These are phyloP conservation scores for Heterobasidion parviporum DNA, from an alignment of 1,284 basidiomycete genomes.

Conservation along the genomic window DNA sequence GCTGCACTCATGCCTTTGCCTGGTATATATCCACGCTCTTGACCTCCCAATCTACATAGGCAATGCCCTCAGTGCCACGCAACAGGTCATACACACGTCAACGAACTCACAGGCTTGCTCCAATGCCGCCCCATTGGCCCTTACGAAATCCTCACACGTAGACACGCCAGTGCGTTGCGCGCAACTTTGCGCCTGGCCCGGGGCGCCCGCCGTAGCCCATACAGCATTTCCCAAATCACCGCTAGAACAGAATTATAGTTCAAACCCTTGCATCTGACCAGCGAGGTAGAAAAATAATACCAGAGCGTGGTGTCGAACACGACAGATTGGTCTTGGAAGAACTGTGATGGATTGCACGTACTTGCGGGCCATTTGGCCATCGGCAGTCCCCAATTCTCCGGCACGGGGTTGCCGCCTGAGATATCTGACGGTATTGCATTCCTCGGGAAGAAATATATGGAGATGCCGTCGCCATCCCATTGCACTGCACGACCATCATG, in stretches of 20 bases:
- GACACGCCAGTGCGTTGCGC: constrained; percentile 73
- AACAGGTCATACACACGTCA: background rate
- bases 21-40: constrained; percentile 63
- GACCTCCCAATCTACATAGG: constrained; percentile 64
- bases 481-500: constrained; percentile 38
- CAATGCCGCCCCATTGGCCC: constrained; percentile 62
- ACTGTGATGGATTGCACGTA: constrained; percentile 64
- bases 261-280: no score
- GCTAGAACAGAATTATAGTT: constrained; percentile 16
- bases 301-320: constrained; percentile 80
- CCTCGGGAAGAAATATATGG: constrained; percentile 77
- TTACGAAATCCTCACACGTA: constrained; percentile 72
- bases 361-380: constrained; percentile 68
- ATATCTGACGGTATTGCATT: constrained; percentile 70
- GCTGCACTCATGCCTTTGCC: constrained; percentile 3
- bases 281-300: no score
- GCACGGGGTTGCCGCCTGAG: constrained; percentile 53
- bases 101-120: constrained; percentile 65
- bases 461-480: constrained; percentile 68
- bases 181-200: constrained; percentile 78
- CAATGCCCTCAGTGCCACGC: constrained; percentile 4
- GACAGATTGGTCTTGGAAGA: constrained; percentile 67
- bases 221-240: constrained; percentile 82
- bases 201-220: constrained; percentile 64
- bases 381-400: constrained; percentile 67